These are phyloP conservation scores for Metschnikowia reukaufii DNA, from an alignment of 805 yeast genomes.

Conservation along the genomic window DNA sequence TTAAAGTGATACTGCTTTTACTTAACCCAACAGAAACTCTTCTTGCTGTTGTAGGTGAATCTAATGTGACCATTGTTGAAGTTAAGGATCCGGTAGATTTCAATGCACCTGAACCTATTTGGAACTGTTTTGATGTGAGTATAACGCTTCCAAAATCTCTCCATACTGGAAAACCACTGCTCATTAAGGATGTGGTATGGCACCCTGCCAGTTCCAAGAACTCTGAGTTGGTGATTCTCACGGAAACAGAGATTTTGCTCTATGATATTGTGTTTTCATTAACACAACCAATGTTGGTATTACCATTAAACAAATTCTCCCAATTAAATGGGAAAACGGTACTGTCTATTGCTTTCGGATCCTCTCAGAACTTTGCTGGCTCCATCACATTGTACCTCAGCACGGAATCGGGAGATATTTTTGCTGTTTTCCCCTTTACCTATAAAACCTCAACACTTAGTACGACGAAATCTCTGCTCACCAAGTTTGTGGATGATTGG, in stretches of 20 bases:
- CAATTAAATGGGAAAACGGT: slow-evolving; percentile 8
- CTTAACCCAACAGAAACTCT: slow-evolving; percentile 13
- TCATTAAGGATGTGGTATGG: slow-evolving; percentile 14
- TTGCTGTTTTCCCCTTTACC: slow-evolving; percentile 18
- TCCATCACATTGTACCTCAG: slow-evolving; percentile 16
- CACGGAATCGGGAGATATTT: slow-evolving; percentile 12
- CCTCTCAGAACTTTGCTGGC: slow-evolving; percentile 15
- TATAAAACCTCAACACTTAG: slow-evolving; percentile 6
- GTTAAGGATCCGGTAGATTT: slow-evolving; percentile 6
- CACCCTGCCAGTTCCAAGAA: slow-evolving; percentile 18
- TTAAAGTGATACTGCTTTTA: slow-evolving; percentile 9
- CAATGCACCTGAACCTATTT: slow-evolving; percentile 3
- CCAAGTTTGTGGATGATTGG: slow-evolving; percentile 12
- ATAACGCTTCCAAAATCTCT: neutral
- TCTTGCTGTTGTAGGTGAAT: slow-evolving; percentile 17
- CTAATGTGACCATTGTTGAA: slow-evolving; percentile 10
- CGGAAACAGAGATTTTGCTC: slow-evolving; percentile 10
- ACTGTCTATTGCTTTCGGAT: slow-evolving; percentile 20
- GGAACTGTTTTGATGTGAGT: slow-evolving; percentile 7
- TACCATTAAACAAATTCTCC: slow-evolving; percentile 6
- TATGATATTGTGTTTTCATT: slow-evolving; percentile 17
- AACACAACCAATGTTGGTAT: slow-evolving; percentile 11
- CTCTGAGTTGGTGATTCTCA: slow-evolving; percentile 18
- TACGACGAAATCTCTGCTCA: slow-evolving; percentile 13
- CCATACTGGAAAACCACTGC: neutral